A percentile compares a stretch with the other conserved stretches of the same genome.
phyloP scores from a whole-genome alignment of 768 basidiomycete species.

The Psilocybe tampanensis region DNA sequence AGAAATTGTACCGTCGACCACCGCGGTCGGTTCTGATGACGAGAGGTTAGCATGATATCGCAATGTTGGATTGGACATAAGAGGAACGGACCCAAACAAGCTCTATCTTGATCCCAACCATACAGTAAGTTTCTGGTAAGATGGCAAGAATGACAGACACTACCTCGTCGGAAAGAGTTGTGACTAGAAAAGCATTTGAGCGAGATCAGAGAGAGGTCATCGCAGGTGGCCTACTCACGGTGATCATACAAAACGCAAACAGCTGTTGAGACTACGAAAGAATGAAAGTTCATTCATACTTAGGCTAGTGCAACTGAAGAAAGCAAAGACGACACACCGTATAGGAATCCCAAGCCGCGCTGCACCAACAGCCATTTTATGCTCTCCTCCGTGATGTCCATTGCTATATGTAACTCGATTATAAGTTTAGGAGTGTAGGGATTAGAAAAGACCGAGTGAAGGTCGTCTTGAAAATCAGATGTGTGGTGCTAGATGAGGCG shows the following conservation, averaged over 20 bases:
- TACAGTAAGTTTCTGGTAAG: background rate
- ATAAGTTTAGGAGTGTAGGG: background rate
- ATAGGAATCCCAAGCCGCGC: background rate
- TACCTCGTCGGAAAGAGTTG: conserved; percentile 11
- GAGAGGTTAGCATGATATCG: background rate
- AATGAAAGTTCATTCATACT: background rate
- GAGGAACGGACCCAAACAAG: conserved; percentile 12
- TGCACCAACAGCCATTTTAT: conserved; percentile 3
- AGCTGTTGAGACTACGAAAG: background rate
- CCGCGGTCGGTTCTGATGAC: conserved; percentile 10
- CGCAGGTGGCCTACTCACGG: background rate
- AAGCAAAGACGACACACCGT: background rate
- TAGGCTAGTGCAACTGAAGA: background rate
- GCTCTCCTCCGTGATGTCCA: background rate
- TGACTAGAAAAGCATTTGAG: background rate
- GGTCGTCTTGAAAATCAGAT: background rate
- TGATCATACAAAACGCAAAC: conserved; percentile 13
- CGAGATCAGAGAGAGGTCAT: background rate
- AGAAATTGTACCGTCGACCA: conserved; percentile 13
- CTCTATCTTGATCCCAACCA: conserved; percentile 2
- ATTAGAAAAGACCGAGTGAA: background rate
- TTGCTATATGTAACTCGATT: background rate
- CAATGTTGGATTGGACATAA: background rate
- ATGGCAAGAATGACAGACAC: background rate
- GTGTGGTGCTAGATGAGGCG: too few relatives aligned